Base-by-base conservation (phyloP, 331 rosid genomes). In the Stylosanthes scabra region DNA sequence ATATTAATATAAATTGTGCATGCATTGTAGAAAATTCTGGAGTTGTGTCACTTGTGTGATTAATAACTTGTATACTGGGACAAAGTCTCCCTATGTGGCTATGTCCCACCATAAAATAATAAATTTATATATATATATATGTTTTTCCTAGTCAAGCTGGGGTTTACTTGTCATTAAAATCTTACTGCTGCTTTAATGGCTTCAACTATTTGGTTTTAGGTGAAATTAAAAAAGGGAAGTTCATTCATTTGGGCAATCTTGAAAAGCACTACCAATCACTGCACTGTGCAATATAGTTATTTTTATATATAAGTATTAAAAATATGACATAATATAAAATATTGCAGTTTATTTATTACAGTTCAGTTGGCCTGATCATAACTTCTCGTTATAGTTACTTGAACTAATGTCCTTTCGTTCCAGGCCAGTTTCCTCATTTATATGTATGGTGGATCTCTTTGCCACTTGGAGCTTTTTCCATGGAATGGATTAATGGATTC, bases 291-390 rank as follows among this genome's bases (percentile, higher is more conserved):
- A 62, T 28, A 14, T n/a, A 8, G 8, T 41, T 6, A 20, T n/a
- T n/a, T n/a, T n/a, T n/a, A n/a, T 8, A 28, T 8, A 3, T 1
- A 7, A 39, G 1, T 40, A 41, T 2, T n/a, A 16, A 63, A 16
- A 15, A n/a, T 27, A 13, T 28, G 62, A 11, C 28, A 59, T 11
- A 11, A 59, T 12, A 34, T 20, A 34, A 34, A 31, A 34, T 3
- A 31, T 31, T 14, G 60, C 9, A 3, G 28, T 72, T 3, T 59
- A 12, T 65, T 9, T 12, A 8, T 9, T 12, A 14, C 42, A 16
- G 39, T 68, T 59, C 62, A n/a, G 75, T 59, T 39, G 64, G 57
- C 25, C 56, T 49, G 60, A 60, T 50, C 29, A 50, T 60, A 62
- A 39, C 63, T 50, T 41, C 14, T n/a, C 28, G 28, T 45, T 59